Conservation (phyloP, 2,329 filamentous ascomycete genomes). For the Trichoderma sp. region DNA sequence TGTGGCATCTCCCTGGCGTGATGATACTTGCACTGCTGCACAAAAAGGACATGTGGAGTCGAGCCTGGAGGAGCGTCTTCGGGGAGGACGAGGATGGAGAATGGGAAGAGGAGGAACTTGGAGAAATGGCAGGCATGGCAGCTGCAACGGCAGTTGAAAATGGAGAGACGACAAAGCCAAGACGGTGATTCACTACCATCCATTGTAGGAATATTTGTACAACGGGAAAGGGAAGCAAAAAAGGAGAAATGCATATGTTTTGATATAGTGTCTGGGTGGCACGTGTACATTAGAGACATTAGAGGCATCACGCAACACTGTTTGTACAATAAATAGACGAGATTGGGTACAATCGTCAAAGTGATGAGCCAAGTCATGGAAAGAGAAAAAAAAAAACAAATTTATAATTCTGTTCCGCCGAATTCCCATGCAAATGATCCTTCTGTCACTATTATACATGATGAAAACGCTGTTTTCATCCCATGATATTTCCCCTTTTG, state of each 20-base stretch:
- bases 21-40: conserved; percentile 88
- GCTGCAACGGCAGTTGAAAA: conserved; percentile 33
- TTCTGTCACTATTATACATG: conserved; percentile 24
- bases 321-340: conserved; percentile 23
- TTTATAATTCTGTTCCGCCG: conserved; percentile 13
- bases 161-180: conserved; percentile 28
- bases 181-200: conserved; percentile 15
- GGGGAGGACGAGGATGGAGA: conserved; percentile 58
- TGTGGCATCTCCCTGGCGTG: conserved; percentile 90
- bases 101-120: conserved; percentile 57
- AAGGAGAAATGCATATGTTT: neutral
- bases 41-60: conserved; percentile 89
- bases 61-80: conserved; percentile 71
- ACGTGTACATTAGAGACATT: conserved; percentile 21
- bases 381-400: conserved; percentile 7
- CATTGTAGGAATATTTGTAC: conserved; percentile 16
- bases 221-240: neutral
- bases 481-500: neutral
- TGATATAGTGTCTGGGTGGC: conserved; percentile 7
- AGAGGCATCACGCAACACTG: conserved; percentile 10
- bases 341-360: conserved; percentile 12
- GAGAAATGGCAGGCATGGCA: conserved; percentile 44
- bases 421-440: neutral
- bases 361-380: neutral
- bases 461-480: neutral